These are phyloP conservation scores for Yarrowia keelungensis DNA, from an alignment of 805 yeast species.

Conservation along the genomic window DNA sequence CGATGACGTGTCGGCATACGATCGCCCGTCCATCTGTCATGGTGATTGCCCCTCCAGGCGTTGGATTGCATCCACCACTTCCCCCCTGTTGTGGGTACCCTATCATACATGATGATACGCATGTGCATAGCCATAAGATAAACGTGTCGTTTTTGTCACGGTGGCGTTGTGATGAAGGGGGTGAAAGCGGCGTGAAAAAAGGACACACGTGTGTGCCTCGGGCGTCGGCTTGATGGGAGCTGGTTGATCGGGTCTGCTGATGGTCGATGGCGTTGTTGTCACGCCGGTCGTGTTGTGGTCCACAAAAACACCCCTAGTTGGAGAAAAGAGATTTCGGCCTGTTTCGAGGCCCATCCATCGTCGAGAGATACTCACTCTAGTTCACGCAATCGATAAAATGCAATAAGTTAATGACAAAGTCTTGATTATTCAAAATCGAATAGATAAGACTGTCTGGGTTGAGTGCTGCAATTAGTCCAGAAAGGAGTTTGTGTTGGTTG, in stretches of 20 bases:
- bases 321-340: background rate
- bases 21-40: background rate
- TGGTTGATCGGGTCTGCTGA: background rate
- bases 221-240: background rate
- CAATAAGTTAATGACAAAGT: slow-evolving; percentile 37
- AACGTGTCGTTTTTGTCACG: slow-evolving; percentile 36
- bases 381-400: slow-evolving; percentile 38
- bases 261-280: slow-evolving; percentile 16
- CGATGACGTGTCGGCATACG: background rate
- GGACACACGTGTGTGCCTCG: background rate
- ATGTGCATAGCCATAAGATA: slow-evolving; percentile 32
- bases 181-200: background rate
- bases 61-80: background rate
- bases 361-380: slow-evolving; percentile 38
- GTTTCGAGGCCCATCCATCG: slow-evolving; percentile 24
- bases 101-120: slow-evolving; percentile 38
- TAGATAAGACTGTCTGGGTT: slow-evolving; percentile 37
- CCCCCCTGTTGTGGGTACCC: slow-evolving; percentile 18
- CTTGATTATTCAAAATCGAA: slow-evolving; percentile 38
- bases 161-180: slow-evolving; percentile 19
- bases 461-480: slow-evolving; percentile 38
- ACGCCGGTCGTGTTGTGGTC: no score
- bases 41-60: background rate
- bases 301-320: slow-evolving; percentile 2
- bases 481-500: slow-evolving; percentile 39